A percentile compares a stretch with the other conserved stretches of the same genome.
Conservation (phyloP, 805 yeast species). For the Pichia californica region DNA sequence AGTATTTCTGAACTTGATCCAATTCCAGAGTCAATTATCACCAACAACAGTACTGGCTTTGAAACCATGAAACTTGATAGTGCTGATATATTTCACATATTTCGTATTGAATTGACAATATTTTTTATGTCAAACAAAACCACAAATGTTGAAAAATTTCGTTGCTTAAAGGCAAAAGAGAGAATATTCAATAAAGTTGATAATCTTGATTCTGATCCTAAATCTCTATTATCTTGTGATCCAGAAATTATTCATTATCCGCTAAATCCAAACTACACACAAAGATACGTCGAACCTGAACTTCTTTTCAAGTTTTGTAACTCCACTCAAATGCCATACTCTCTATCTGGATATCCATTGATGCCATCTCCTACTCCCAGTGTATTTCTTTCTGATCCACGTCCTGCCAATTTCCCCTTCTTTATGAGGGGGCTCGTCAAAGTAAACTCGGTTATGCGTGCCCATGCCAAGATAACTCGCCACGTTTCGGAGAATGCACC, state of each 20-base stretch:
- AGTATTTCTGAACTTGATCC: constrained; percentile 1
- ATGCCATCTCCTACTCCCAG: constrained; percentile 18
- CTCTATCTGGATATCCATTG: constrained; percentile 12
- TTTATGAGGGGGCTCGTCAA: constrained; percentile 1
- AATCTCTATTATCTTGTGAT: not conserved
- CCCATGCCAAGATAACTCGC: too few species aligned
- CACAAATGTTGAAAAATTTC: constrained; percentile 1
- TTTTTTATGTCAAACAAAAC: constrained; percentile 14
- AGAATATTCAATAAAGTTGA: not conserved
- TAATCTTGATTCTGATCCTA: not conserved
- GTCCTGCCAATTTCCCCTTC: constrained; percentile 4
- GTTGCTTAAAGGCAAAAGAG: not conserved
- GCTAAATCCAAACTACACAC: not conserved
- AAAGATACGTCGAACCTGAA: constrained; percentile 8
- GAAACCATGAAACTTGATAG: not conserved
- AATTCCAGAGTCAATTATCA: constrained; percentile 1
- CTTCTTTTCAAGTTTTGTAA: constrained; percentile 10
- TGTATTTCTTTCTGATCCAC: not conserved
- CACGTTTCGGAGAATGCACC: too few species aligned
- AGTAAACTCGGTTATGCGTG: too few species aligned
- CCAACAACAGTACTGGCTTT: not conserved
- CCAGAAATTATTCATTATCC: constrained; percentile 5
- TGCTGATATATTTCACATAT: not conserved
- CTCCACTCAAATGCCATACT: constrained; percentile 1
- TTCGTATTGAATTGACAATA: constrained; percentile 11